Evolutionary conservation across 2,329 filamentous ascomycete species (phyloP).

Genomic region (Aschersonia sp.): DNA sequence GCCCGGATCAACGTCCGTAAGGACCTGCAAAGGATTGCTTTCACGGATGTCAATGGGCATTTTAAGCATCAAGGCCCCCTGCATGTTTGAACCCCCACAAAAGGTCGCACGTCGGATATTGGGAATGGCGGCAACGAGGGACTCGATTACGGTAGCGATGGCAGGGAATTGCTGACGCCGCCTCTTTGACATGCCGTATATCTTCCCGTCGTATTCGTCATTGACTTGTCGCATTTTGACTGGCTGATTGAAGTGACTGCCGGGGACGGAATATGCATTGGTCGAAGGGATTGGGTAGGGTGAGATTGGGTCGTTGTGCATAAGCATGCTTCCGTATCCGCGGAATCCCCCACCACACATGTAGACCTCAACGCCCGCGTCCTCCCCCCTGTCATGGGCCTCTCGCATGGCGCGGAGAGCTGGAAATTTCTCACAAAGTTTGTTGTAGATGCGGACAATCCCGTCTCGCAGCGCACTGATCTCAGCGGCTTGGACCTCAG

Average conservation of each 20-base stretch:
- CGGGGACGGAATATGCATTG: conserved; percentile 59
- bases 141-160: conserved; percentile 66
- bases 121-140: conserved; percentile 55
- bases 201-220: conserved; percentile 34
- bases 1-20: conserved; percentile 10
- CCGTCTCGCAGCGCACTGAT: conserved; percentile 38
- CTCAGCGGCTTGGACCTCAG: conserved; percentile 28
- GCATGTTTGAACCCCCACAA: conserved; percentile 76
- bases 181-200: conserved; percentile 68
- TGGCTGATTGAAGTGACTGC: conserved; percentile 43
- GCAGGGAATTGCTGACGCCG: conserved; percentile 72
- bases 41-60: conserved; percentile 45
- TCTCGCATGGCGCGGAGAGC: conserved; percentile 26
- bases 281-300: conserved; percentile 78
- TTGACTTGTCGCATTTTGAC: conserved; percentile 36
- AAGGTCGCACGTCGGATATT: conserved; percentile 63
- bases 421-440: conserved; percentile 33
- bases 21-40: conserved; percentile 45
- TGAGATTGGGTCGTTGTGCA: conserved; percentile 57
- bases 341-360: conserved; percentile 83
- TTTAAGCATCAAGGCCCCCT: conserved; percentile 66
- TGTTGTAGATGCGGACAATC: conserved; percentile 45
- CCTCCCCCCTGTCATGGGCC: conserved; percentile 17
- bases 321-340: conserved; percentile 80
- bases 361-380: conserved; percentile 52